Evolutionary conservation across 1,284 basidiomycete genomes (phyloP), one percentile per base, ranked within the genome.

Genomic region (Boletus mariae): DNA sequence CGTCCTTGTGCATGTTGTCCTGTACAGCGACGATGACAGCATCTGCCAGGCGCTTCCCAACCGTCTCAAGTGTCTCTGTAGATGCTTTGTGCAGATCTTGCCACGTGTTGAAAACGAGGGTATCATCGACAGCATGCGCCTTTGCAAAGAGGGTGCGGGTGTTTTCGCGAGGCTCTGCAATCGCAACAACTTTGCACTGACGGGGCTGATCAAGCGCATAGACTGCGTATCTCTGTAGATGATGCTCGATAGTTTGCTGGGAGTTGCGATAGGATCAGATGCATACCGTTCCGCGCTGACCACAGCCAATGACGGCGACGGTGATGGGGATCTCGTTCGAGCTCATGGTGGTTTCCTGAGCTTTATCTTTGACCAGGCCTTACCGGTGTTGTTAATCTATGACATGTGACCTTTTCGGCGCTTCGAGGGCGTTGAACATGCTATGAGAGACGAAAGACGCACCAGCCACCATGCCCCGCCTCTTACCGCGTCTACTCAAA

Each of bases 11-110:
- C 78, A 91, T 78, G 42, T 79, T 72, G 63, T 94, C 91, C 57
- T 90, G 87, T 0, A 92, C 87, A 3, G 86, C 76, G 57, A 94
- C 77, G 51, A 92, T 64, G 12, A 93, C 82, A 0, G 89, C 90
- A 67, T 94, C 90, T 8, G 89, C 89, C 23, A 92, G 78, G 17
- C 84, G 82, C 56, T 77, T 82, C 5, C 84, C 84, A 45, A 81
- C 68, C 3, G 80, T 79, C 52, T 72, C 73, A 61, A 88, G 77
- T 3, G 80, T 80, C 60, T 86, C 82, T 47, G 80, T 74, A 13
- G 88, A 90, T 0, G 85, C 86, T 12, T 77, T 73, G 46, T 81
- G 75, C 23, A 94, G 77, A 32, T 85, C 84, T 53, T 83, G 72
- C 86, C 88, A 93, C n/a, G 81, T 77, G 9, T 73, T 63, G 64